These are phyloP conservation scores for Venturia asperata DNA, from an alignment of 2,329 filamentous ascomycete species.

Conservation along the genomic window DNA sequence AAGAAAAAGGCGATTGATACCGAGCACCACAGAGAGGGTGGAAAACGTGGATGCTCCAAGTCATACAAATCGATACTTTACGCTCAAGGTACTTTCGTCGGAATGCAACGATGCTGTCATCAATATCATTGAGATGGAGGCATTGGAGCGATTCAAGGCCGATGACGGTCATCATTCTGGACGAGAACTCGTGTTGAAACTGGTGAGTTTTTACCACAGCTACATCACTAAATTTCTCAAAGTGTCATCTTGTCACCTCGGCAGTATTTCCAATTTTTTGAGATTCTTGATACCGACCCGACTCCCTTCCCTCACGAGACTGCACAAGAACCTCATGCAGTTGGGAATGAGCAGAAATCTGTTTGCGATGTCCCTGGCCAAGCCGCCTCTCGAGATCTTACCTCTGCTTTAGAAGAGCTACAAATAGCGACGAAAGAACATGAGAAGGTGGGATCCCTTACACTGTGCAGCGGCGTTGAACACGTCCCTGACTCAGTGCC, in stretches of 20 bases:
- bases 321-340: background rate
- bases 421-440: background rate
- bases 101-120: background rate
- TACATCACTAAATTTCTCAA: too few species aligned
- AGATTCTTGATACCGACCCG: background rate
- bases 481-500: too few species aligned
- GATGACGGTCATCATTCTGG: background rate
- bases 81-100: background rate
- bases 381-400: too few species aligned
- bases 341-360: background rate
- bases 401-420: background rate
- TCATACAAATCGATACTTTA: background rate
- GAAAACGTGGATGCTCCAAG: too few species aligned
- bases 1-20: background rate
- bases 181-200: background rate
- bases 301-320: background rate
- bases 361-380: background rate
- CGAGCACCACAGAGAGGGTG: background rate
- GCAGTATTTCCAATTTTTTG: too few species aligned
- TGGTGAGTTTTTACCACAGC: too few species aligned
- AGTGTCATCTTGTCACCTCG: too few species aligned
- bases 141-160: background rate
- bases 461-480: background rate
- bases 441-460: background rate
- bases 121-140: background rate